phyloP scores from a whole-genome alignment of 345 rosid genomes.

The Luvunga scandens region DNA sequence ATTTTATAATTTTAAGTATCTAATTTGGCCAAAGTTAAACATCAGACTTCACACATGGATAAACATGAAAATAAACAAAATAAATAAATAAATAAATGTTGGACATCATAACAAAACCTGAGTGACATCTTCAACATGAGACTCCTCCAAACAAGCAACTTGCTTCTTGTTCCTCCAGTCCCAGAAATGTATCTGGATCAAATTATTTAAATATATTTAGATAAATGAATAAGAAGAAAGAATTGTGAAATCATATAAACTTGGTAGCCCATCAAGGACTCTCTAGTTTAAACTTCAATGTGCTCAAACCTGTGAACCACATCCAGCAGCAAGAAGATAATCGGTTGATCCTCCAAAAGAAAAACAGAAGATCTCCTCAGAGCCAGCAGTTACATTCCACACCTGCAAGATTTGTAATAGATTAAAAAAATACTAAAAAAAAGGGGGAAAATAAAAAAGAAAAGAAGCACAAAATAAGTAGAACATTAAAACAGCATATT shows the following conservation, averaged over 20 bases:
- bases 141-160: constrained; percentile 89
- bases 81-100: background rate
- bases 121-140: constrained; percentile 86
- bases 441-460: background rate
- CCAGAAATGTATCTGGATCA: constrained; percentile 68
- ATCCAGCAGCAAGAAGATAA: constrained; percentile 80
- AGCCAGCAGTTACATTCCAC: constrained; percentile 46
- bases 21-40: background rate
- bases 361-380: constrained; percentile 75
- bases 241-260: background rate
- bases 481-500: background rate
- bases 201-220: constrained; percentile 2
- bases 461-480: background rate
- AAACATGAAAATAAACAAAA: background rate
- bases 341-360: constrained; percentile 71
- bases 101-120: constrained; percentile 46
- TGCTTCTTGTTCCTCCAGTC: constrained; percentile 95
- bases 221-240: background rate
- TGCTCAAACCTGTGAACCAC: constrained; percentile 69
- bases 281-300: background rate
- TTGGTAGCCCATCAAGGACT: background rate
- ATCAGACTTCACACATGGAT: background rate
- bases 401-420: constrained; percentile 42
- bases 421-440: background rate
- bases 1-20: background rate